Conservation (phyloP, 1,139 yeast genomes). For the Debaryomyces psychrophilus region DNA sequence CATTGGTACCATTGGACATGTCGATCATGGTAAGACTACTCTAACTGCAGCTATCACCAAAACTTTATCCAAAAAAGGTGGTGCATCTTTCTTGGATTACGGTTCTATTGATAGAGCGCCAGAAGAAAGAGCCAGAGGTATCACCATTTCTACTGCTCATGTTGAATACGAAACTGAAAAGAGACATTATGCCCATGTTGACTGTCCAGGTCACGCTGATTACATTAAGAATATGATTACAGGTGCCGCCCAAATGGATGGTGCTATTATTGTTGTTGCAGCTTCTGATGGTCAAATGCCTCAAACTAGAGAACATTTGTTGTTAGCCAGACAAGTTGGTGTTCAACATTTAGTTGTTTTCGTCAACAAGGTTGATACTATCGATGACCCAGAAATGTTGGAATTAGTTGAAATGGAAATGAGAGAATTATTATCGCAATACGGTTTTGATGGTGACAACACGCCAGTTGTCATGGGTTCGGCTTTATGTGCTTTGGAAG, state of each 20-base stretch:
- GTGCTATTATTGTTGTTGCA: slow-evolving; percentile 99
- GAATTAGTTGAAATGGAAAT: slow-evolving; percentile 99
- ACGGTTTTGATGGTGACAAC: slow-evolving; percentile 98
- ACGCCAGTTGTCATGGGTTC: slow-evolving; percentile 99
- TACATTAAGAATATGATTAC: slow-evolving; percentile 98
- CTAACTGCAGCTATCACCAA: slow-evolving; percentile 98
- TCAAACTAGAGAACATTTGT: slow-evolving; percentile 97
- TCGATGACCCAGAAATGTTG: slow-evolving; percentile 98
- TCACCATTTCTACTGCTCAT: slow-evolving; percentile 96
- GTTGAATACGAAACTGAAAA: slow-evolving; percentile 92
- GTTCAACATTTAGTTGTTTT: slow-evolving; percentile 96
- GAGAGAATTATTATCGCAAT: slow-evolving; percentile 90
- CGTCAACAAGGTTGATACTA: slow-evolving; percentile 96
- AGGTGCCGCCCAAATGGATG: slow-evolving; percentile 99
- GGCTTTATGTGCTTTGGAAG: slow-evolving; percentile 95
- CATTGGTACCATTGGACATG: slow-evolving; percentile 91
- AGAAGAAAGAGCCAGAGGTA: slow-evolving; percentile 99
- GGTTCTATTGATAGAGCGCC: slow-evolving; percentile 96
- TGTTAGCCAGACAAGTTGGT: slow-evolving; percentile 99
- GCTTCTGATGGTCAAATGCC: slow-evolving; percentile 99
- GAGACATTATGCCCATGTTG: slow-evolving; percentile 96
- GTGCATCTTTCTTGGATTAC: slow-evolving; percentile 92
- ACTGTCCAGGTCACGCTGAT: slow-evolving; percentile 99
- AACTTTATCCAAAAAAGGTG: slow-evolving; percentile 84
- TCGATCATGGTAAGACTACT: slow-evolving; percentile 98